phyloP scores from a whole-genome alignment of 2,329 filamentous ascomycete genomes.

The Claviceps capensis region DNA sequence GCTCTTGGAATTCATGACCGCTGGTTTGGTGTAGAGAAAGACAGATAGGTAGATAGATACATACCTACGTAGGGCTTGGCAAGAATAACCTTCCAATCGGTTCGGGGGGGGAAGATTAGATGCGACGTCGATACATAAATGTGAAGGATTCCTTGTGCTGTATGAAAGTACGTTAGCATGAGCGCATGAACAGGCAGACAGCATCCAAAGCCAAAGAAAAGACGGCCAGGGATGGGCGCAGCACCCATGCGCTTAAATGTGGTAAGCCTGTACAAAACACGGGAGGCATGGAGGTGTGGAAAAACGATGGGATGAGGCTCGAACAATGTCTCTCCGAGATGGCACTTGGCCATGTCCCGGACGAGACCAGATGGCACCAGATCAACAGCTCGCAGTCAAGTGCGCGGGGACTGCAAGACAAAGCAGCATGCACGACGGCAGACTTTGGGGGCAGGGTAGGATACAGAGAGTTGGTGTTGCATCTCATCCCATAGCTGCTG shows the following conservation, averaged over 20 bases:
- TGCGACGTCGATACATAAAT: not conserved
- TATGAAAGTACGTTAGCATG: constrained; percentile 2
- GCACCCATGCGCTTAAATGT: not conserved
- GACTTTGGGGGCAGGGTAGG: not conserved
- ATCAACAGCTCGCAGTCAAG: not conserved
- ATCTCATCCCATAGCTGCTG: not conserved
- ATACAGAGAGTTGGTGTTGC: not conserved
- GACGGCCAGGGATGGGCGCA: constrained; percentile 2
- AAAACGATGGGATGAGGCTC: not conserved
- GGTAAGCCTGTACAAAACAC: not conserved
- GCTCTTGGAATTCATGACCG: not conserved
- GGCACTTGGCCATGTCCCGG: constrained; percentile 1
- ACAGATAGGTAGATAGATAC: too few species aligned
- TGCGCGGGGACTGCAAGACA: not conserved
- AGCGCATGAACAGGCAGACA: not conserved
- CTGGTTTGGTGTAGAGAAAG: not conserved
- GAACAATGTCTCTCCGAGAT: not conserved
- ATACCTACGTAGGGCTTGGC: not conserved
- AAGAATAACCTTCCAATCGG: not conserved
- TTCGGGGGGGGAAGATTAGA: not conserved
- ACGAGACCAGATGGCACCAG: not conserved
- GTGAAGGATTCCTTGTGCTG: not conserved
- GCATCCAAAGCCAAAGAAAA: not conserved
- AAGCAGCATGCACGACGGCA: constrained; percentile 2
- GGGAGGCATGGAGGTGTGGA: not conserved